A percentile compares a stretch with the other conserved stretches of the same genome.
Evolutionary conservation across 805 yeast species (phyloP).

Genomic region (Ogataea trehaloabstinens): DNA sequence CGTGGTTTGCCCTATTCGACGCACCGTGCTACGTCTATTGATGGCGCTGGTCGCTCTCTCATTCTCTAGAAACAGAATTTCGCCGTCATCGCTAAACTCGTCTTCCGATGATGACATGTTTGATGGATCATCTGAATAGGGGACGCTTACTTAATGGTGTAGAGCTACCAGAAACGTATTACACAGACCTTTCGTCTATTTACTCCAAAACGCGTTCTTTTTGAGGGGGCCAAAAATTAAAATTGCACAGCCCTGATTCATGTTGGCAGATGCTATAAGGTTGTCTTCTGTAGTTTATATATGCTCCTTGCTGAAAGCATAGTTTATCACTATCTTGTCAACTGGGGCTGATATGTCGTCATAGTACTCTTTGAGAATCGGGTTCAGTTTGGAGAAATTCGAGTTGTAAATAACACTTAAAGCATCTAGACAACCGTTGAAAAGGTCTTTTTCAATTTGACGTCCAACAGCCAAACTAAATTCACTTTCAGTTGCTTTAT

Average conservation of each 20-base stretch:
- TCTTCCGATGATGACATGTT: constrained; percentile 18
- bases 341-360: constrained; percentile 31
- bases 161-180: too few relatives aligned
- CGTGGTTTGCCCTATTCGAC: constrained; percentile 22
- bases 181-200: too few relatives aligned
- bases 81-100: constrained; percentile 27
- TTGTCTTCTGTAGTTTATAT: too few relatives aligned
- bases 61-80: constrained; percentile 13
- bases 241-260: too few relatives aligned
- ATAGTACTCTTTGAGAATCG: constrained; percentile 55
- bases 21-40: constrained; percentile 18
- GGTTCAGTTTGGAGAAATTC: constrained; percentile 52
- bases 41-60: constrained; percentile 10
- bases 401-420: constrained; percentile 59
- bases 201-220: too few relatives aligned
- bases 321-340: constrained; percentile 31
- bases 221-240: too few relatives aligned
- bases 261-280: too few relatives aligned
- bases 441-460: constrained; percentile 50
- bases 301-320: constrained; percentile 29
- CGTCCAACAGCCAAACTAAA: constrained; percentile 26
- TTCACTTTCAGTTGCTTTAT: constrained; percentile 24
- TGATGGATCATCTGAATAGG: too few relatives aligned
- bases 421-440: constrained; percentile 67
- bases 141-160: too few relatives aligned